Base-by-base conservation (phyloP, 352 stramenopile genomes). In the Globisporangium acanthophoron region DNA sequence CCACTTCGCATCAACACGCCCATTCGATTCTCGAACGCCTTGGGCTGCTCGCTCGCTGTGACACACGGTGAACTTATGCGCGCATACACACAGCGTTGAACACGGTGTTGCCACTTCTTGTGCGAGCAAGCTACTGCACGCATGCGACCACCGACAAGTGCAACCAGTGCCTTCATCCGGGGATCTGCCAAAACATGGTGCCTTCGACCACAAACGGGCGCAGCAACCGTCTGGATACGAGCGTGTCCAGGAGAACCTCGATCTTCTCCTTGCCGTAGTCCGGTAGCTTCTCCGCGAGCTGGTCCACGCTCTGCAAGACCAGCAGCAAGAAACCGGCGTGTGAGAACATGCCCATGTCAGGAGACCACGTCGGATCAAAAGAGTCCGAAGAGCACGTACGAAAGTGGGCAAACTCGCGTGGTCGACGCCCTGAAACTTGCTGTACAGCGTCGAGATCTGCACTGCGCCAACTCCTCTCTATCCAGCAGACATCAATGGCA, bases 161-260 rank as follows among this genome's bases (percentile, higher is more conserved):
- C 12, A 43, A 43, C 37, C 9, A 12, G 5, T 5, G 33, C 2
- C 3, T 33, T 52, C 73, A 81, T n/a, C 68, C 49, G 31, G 74
- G 66, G 8, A 78, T 65, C 67, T 94, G 82, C 85, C 85, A 94
- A 58, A 89, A 92, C 81, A 94, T 91, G 27, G 75, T 86, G 40
- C 85, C 85, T 76, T 90, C 82, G 12, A 94, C 80, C 7, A 85
- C 81, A 62, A 94, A 94, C 37, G 85, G 82, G 31, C 85, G 85
- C 54, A 94, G 60, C 2, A 94, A 60, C 12, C 81, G 70, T 35
- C 81, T 61, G 2, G 85, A 94, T 29, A 94, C 85, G 18, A 94
- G 64, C 49, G 70, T 82, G 46, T 94, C 85, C 13, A 94, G 61
- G 45, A 94, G 51, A 24, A 92, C 80, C 69, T 90, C 80, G 40